Conservation (phyloP, 108 stramenopile genomes). For the Discostella stelligeroides region DNA sequence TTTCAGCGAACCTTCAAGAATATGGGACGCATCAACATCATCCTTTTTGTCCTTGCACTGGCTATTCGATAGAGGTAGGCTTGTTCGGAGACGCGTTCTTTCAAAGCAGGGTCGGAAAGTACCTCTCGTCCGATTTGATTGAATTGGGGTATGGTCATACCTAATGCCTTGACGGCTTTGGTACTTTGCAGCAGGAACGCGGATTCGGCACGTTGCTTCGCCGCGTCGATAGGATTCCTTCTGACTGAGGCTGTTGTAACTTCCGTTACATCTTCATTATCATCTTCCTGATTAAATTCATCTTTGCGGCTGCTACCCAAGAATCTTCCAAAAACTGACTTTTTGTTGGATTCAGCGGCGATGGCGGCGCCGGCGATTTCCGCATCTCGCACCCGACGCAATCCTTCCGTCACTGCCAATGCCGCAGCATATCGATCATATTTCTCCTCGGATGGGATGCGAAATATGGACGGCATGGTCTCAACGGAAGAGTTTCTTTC, state of each 20-base stretch:
- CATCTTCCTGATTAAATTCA: background rate
- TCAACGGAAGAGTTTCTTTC: background rate
- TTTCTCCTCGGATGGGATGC: slow-evolving; percentile 46
- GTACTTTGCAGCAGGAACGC: slow-evolving; percentile 50
- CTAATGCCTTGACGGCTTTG: slow-evolving; percentile 63
- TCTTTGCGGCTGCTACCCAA: slow-evolving; percentile 4
- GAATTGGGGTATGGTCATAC: slow-evolving; percentile 68
- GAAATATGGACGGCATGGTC: slow-evolving; percentile 67
- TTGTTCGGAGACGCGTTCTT: slow-evolving; percentile 74
- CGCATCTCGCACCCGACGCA: slow-evolving; percentile 57
- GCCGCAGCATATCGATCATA: slow-evolving; percentile 70
- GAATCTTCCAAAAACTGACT: no score
- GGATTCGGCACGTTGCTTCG: slow-evolving; percentile 30
- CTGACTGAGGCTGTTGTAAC: background rate
- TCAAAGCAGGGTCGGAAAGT: slow-evolving; percentile 41
- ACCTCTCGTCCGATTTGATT: slow-evolving; percentile 70
- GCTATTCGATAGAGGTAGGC: slow-evolving; percentile 79
- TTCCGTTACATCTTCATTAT: no score
- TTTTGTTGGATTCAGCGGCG: background rate
- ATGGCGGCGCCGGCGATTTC: slow-evolving; percentile 24
- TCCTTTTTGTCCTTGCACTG: no score
- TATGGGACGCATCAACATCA: no score
- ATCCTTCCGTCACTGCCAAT: slow-evolving; percentile 69
- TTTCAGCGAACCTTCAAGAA: no score
- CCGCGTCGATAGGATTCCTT: slow-evolving; percentile 13